phyloP scores from a whole-genome alignment of 768 basidiomycete species.

The Coprinellus micaceus region DNA sequence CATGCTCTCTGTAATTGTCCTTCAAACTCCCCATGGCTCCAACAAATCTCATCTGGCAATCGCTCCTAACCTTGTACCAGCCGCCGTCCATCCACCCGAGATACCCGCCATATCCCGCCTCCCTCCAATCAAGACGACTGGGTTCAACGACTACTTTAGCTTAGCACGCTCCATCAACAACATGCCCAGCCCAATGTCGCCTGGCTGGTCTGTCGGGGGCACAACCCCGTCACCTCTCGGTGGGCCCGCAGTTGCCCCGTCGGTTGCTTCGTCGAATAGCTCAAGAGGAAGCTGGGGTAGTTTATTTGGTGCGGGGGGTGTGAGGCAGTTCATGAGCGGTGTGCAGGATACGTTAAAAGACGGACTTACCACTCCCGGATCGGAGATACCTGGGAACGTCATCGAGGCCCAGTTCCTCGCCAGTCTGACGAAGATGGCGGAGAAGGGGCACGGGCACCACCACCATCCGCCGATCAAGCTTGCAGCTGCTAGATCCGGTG shows the following conservation, averaged over 20 bases:
- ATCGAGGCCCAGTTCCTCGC: constrained; percentile 13
- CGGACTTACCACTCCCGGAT: constrained; percentile 35
- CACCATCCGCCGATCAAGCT: background rate
- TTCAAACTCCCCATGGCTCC: constrained; percentile 41
- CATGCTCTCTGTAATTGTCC: constrained; percentile 66
- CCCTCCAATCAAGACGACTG: constrained; percentile 19
- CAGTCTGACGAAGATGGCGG: constrained; percentile 12
- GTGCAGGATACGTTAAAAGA: constrained; percentile 50
- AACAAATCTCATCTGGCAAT: constrained; percentile 4
- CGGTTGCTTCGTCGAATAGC: constrained; percentile 51
- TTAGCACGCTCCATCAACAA: constrained; percentile 35
- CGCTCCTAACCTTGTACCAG: too few relatives aligned
- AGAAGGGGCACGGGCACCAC: too few relatives aligned
- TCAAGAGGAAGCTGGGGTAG: constrained; percentile 82
- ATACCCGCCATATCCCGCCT: too few relatives aligned
- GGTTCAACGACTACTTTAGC: constrained; percentile 63
- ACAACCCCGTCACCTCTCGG: constrained; percentile 42
- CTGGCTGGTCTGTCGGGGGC: constrained; percentile 39
- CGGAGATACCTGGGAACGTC: constrained; percentile 21
- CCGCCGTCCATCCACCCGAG: too few relatives aligned
- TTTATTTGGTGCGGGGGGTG: constrained; percentile 60
- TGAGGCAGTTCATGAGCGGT: constrained; percentile 68
- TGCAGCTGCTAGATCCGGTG: background rate
- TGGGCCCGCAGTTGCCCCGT: constrained; percentile 31
- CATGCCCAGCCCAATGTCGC: constrained; percentile 40